Conservation (phyloP, 2,329 filamentous ascomycete species). For the Cladosporium sp. region DNA sequence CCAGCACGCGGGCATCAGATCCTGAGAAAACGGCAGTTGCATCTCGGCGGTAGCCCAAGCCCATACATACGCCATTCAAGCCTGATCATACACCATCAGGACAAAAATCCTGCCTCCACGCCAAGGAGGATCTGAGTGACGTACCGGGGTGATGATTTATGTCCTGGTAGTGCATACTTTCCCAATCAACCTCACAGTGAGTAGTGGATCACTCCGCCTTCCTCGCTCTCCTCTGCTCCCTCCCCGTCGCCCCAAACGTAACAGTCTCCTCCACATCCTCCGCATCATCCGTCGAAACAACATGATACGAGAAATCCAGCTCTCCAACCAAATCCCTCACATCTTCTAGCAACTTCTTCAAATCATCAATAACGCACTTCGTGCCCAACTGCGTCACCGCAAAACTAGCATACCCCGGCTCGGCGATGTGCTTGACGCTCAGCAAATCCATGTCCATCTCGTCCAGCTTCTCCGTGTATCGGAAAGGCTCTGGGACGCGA, state of each 20-base stretch:
- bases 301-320: slow-evolving; percentile 70
- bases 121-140: too few species aligned
- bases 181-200: neutral
- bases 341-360: slow-evolving; percentile 62
- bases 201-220: neutral
- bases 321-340: slow-evolving; percentile 72
- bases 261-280: slow-evolving; percentile 33
- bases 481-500: slow-evolving; percentile 63
- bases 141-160: too few species aligned
- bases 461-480: slow-evolving; percentile 62
- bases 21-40: neutral
- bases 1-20: neutral
- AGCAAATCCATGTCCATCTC: slow-evolving; percentile 63
- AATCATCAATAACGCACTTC: slow-evolving; percentile 68
- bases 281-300: slow-evolving; percentile 44
- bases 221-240: neutral
- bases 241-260: slow-evolving; percentile 16
- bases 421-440: slow-evolving; percentile 64
- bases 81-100: neutral
- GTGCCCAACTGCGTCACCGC: slow-evolving; percentile 74
- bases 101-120: too few species aligned
- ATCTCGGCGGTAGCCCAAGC: neutral
- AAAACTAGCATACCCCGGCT: slow-evolving; percentile 74
- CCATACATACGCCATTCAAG: neutral
- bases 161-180: too few species aligned